These are phyloP conservation scores for Massariosphaeria phaeospora DNA, from an alignment of 495 filamentous ascomycete genomes.

Conservation along the genomic window DNA sequence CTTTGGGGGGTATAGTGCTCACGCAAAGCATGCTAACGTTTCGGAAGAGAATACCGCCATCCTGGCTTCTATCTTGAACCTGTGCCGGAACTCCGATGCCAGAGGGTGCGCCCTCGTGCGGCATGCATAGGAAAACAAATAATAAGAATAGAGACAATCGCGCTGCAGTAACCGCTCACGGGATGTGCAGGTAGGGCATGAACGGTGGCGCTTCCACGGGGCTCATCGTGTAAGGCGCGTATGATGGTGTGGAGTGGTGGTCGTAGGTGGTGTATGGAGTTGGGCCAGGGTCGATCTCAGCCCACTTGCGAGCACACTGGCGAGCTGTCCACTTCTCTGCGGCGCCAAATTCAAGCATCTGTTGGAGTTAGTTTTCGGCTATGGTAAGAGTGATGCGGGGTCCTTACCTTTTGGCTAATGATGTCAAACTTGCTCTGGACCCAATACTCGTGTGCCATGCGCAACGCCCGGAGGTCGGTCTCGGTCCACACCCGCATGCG, in stretches of 20 bases:
- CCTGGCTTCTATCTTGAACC: too few species aligned
- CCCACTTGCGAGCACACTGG: constrained; percentile 44
- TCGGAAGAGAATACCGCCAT: too few species aligned
- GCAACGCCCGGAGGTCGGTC: constrained; percentile 48
- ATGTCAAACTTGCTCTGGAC: constrained; percentile 45
- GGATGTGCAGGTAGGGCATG: constrained; percentile 29
- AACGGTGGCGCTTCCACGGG: constrained; percentile 28
- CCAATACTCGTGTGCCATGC: constrained; percentile 45
- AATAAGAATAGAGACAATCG: too few species aligned
- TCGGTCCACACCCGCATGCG: constrained; percentile 62
- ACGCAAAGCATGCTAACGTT: neutral
- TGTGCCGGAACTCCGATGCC: neutral
- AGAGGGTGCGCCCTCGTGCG: neutral
- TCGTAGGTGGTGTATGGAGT: constrained; percentile 33
- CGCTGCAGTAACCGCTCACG: too few species aligned
- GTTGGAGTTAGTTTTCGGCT: neutral
- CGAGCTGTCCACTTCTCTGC: constrained; percentile 43
- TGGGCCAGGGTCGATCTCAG: constrained; percentile 39
- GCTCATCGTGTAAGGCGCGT: constrained; percentile 32
- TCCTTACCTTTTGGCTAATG: constrained; percentile 41
- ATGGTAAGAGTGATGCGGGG: neutral
- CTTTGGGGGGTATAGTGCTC: neutral
- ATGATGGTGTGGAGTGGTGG: constrained; percentile 25
- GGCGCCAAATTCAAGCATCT: constrained; percentile 42
- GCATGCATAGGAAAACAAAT: neutral